Evolutionary conservation across 345 rosid species (phyloP).

Genomic region (Raphanus raphanistrum): DNA sequence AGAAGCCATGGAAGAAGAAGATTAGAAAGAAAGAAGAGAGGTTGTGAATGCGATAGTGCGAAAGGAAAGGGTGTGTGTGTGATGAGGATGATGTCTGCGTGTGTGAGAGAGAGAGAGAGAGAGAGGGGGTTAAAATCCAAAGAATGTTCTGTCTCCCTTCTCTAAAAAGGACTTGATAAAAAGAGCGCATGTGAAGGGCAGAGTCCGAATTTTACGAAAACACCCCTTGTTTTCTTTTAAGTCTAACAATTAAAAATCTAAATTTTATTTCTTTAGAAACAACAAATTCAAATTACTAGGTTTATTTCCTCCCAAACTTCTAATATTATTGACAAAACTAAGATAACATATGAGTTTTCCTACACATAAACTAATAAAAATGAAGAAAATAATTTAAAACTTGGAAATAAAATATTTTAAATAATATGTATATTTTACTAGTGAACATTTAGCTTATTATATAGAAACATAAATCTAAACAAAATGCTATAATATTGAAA

Average conservation of each 20-base stretch:
- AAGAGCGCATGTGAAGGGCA: slow-evolving; percentile 49
- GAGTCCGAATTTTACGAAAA: slow-evolving; percentile 38
- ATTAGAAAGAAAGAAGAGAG: not conserved
- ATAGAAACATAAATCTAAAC: not conserved
- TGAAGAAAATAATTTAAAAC: not conserved
- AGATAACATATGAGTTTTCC: not conserved
- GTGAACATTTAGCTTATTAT: not conserved
- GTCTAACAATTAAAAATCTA: not conserved
- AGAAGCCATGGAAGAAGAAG: slow-evolving; percentile 56
- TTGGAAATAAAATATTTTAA: not conserved
- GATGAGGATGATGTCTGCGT: slow-evolving; percentile 46
- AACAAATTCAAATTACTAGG: not conserved
- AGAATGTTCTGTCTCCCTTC: slow-evolving; percentile 49
- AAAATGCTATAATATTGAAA: not conserved
- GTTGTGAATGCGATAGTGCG: not conserved
- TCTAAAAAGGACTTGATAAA: slow-evolving; percentile 26
- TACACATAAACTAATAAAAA: not conserved
- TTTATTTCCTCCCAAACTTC: not conserved
- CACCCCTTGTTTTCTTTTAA: slow-evolving; percentile 26
- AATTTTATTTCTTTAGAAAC: not conserved
- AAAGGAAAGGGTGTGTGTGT: slow-evolving; percentile 3
- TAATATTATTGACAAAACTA: not conserved
- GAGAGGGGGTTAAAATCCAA: slow-evolving; percentile 35
- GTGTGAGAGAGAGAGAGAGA: not conserved
- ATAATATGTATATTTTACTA: not conserved